Base-by-base conservation (phyloP, 352 stramenopile genomes). In the Phytophthora rubi region DNA sequence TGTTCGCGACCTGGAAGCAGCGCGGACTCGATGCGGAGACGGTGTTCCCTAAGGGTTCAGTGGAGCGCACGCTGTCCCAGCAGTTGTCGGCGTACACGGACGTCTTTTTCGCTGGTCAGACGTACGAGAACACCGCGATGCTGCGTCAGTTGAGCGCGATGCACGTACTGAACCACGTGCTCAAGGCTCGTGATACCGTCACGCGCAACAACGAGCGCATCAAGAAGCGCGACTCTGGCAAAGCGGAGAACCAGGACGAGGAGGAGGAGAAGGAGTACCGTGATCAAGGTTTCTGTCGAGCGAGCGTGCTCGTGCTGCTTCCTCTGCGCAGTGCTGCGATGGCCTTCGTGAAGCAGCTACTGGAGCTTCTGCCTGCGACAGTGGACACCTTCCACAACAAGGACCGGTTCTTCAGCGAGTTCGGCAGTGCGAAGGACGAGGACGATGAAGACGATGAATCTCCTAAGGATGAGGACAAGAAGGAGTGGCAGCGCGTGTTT, bases 401-500 rank as follows among this genome's bases (percentile, higher is more conserved):
- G 45, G 85, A 93, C 16, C 85, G 87, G 0, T 94, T 94, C 52
- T 78, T 83, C 5, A 63, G 60, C 39, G 87, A 94, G 37, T 94
- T 88, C 53, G 85, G 80, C 30, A 73, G 66, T 44, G 66, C 53
- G 0, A 66, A 52, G 16, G 68, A 71, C 6, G 72, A 68, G 8
- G 62, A 77, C 0, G 62, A 76, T 1, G 65, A 77, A 2, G 68
- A 79, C 0, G 33, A 69, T 2, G 42, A 39, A 4, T 9, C 60
- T 0, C 58, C 63, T 2, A 59, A 76, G 4, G 72, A 79, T 6
- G 65, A 78, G 18, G 74, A 65, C 13, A 65, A 81, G 49, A 90
- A 90, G 52, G 84, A 90, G 61, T 94, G 87, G 87, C 85, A 93
- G 63, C 75, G 82, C 15, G 83, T 94, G 23, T 93, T 94, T 37